Conservation (phyloP, 139 green algal genomes). For the Trebouxia sp. region DNA sequence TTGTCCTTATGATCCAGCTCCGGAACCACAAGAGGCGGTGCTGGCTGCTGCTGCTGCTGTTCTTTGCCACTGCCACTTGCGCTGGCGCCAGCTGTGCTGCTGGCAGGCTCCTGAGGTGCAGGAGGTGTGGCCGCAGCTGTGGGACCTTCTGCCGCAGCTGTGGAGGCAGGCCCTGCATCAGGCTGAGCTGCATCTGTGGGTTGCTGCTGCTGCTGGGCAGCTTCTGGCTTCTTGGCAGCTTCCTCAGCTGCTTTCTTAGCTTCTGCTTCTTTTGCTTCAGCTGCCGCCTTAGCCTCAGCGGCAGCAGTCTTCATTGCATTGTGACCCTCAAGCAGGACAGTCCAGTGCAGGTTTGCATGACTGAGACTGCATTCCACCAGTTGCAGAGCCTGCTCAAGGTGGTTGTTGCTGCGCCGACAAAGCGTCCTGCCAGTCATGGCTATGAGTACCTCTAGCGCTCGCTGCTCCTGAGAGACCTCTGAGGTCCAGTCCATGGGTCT, state of each 20-base stretch:
- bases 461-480: background rate
- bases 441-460: constrained; percentile 76
- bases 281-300: constrained; percentile 18
- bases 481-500: constrained; percentile 35
- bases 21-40: background rate
- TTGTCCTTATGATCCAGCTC: constrained; percentile 26
- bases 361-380: constrained; percentile 60
- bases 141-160: background rate
- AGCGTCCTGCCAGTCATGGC: constrained; percentile 53
- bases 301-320: background rate
- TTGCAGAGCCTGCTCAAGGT: constrained; percentile 65
- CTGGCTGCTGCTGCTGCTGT: no score
- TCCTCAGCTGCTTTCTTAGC: background rate
- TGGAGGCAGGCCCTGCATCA: background rate
- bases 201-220: background rate
- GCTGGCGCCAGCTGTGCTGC: background rate
- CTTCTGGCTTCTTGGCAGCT: background rate
- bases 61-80: no score
- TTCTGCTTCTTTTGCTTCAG: constrained; percentile 27
- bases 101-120: background rate
- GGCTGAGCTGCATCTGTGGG: background rate
- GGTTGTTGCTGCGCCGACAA: constrained; percentile 52
- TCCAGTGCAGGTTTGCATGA: constrained; percentile 18
- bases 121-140: background rate
- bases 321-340: constrained; percentile 32